Base-by-base conservation (phyloP, 805 yeast species). In the Saccharomycopsis sp. region DNA sequence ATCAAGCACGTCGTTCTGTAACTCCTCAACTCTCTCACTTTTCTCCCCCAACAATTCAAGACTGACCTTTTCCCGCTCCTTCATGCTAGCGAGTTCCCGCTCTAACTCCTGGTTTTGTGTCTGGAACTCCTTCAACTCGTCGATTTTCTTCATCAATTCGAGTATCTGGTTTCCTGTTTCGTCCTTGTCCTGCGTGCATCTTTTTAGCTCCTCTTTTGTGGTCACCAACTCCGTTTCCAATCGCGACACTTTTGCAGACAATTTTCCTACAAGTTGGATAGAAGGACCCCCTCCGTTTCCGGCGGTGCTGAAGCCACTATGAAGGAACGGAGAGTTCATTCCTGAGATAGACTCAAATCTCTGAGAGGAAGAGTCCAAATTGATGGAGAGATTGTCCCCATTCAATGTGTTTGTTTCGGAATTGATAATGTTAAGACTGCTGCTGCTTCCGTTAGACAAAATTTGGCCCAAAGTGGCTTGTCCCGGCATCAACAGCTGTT, bases 1-100 rank as follows among this genome's bases (percentile, higher is more conserved):
- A 70, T 94, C 99, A 2, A 76, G 79, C 16, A 94, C 92, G 67
- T 94, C 99, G 5, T 95, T 96, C 63, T 78, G 79, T 51, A 94
- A 76, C 70, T 94, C 99, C 57, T 84, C 87, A 3, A 89, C 92
- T 61, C 76, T 78, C 68, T 95, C 99, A 3, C 89, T 79, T 68
- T 91, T 91, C 67, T 91, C 97, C 3, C 97, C 97, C 15, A 92
- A 75, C 58, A 88, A 67, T 64, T 83, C 87, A 14, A 57, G 21
- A 62, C 57, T 62, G 44, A 37, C 15, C 18, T 64, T 61, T 5
- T 70, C 65, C 55, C 72, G 71, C 20, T 69, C 65, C 16, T 74
- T 76, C 51, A 82, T 60, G 23, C 71, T 75, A 0, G 67, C 68
- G 0, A 81, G 66, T 29, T 66, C 63, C 7, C 58, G 53, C 18